phyloP scores from a whole-genome alignment of 2,329 filamentous ascomycete genomes.

The Cordyceps tenuipes region DNA sequence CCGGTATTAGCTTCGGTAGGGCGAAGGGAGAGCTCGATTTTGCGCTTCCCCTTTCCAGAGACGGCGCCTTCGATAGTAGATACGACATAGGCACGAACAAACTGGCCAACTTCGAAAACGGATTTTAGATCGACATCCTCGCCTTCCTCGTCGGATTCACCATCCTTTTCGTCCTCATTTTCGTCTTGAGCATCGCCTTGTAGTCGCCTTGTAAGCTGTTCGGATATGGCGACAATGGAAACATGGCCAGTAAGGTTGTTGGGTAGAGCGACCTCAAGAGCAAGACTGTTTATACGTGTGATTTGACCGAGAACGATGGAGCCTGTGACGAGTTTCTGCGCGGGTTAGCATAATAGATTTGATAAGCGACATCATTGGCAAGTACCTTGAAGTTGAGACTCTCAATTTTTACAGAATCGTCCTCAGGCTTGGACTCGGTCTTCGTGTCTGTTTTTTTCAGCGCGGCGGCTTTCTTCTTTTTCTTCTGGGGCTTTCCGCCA shows the following conservation, averaged over 20 bases:
- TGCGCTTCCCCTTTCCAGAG: slow-evolving; percentile 59
- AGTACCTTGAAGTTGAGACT: slow-evolving; percentile 79
- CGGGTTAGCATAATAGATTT: background rate
- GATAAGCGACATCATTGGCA: background rate
- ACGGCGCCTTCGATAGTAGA: slow-evolving; percentile 64
- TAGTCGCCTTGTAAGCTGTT: slow-evolving; percentile 66
- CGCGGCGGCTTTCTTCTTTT: slow-evolving; percentile 50
- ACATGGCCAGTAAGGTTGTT: slow-evolving; percentile 91
- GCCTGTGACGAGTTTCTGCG: slow-evolving; percentile 71
- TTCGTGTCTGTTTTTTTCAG: slow-evolving; percentile 45
- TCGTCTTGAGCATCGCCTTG: slow-evolving; percentile 54
- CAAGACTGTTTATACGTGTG: slow-evolving; percentile 67
- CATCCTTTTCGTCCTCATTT: slow-evolving; percentile 45
- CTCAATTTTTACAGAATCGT: slow-evolving; percentile 64
- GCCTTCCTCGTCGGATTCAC: slow-evolving; percentile 42
- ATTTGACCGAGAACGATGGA: slow-evolving; percentile 84
- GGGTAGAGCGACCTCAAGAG: slow-evolving; percentile 74
- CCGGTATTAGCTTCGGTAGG: slow-evolving; percentile 72
- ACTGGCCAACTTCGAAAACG: slow-evolving; percentile 78
- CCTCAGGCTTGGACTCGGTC: slow-evolving; percentile 34
- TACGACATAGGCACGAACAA: slow-evolving; percentile 73
- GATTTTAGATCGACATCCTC: slow-evolving; percentile 62
- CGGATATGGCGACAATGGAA: slow-evolving; percentile 85
- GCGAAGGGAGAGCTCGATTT: slow-evolving; percentile 79
- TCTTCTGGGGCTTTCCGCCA: slow-evolving; percentile 34